Conservation (phyloP, 768 basidiomycete genomes). For the Cystobasidium ongulense region DNA sequence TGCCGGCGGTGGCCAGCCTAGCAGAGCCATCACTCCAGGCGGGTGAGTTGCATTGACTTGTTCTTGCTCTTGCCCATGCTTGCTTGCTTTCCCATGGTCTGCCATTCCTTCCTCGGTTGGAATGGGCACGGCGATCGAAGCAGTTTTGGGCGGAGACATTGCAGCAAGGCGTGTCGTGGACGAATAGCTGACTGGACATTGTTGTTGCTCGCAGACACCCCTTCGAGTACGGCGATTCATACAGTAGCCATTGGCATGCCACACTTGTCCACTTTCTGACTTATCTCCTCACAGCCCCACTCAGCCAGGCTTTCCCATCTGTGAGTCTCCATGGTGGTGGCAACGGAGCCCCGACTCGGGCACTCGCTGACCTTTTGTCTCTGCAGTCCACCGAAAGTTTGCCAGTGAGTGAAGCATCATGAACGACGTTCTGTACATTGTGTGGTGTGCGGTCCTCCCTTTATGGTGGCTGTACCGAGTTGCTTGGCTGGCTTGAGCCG, state of each 20-base stretch:
- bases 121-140: background rate
- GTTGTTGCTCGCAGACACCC: background rate
- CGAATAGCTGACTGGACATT: background rate
- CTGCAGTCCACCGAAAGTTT: constrained; percentile 27
- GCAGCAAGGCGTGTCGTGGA: background rate
- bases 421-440: background rate
- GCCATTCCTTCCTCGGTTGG: background rate
- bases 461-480: too few species aligned
- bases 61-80: background rate
- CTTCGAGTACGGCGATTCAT: background rate
- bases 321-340: background rate
- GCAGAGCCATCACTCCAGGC: constrained; percentile 10
- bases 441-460: too few species aligned
- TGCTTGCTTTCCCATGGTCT: background rate
- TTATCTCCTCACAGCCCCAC: background rate
- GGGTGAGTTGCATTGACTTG: constrained; percentile 6
- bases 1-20: background rate
- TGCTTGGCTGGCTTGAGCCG: too few species aligned
- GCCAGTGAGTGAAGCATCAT: background rate
- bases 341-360: background rate
- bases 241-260: background rate
- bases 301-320: constrained; percentile 26
- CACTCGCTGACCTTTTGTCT: background rate
- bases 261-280: background rate
- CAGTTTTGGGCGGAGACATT: background rate